A percentile compares a stretch with the other conserved stretches of the same genome.
phyloP scores from a whole-genome alignment of 352 stramenopile genomes.

The Pythium phragmitis region DNA sequence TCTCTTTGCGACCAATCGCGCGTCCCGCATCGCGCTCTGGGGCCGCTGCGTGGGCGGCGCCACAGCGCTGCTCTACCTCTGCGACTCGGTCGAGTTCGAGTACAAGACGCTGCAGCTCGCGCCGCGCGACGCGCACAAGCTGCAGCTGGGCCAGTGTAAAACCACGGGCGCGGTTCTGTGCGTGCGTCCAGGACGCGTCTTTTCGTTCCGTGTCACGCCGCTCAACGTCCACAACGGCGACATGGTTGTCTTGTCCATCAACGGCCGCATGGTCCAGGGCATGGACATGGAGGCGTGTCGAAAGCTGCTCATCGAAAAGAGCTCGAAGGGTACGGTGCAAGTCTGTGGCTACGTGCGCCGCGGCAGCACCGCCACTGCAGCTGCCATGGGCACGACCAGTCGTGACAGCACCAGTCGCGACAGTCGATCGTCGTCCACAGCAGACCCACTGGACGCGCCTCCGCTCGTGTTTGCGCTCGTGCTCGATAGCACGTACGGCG shows the following conservation, averaged over 20 bases:
- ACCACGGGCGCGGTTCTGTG: constrained; percentile 42
- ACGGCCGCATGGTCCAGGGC: constrained; percentile 41
- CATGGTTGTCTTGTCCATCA: constrained; percentile 68
- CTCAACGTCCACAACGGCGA: constrained; percentile 60
- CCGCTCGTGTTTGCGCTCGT: constrained; percentile 60
- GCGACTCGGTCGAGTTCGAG: constrained; percentile 33
- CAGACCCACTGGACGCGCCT: background rate
- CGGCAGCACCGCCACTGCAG: background rate
- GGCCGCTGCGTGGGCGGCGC: constrained; percentile 62
- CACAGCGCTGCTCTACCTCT: constrained; percentile 53
- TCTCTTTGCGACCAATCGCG: constrained; percentile 57
- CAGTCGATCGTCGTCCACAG: background rate
- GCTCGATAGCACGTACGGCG: constrained; percentile 64
- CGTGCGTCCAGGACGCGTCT: constrained; percentile 39
- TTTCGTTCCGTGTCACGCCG: constrained; percentile 57
- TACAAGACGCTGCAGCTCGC: constrained; percentile 57
- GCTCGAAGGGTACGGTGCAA: constrained; percentile 18
- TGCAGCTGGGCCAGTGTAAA: constrained; percentile 55
- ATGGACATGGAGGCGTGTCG: constrained; percentile 37
- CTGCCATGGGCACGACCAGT: background rate
- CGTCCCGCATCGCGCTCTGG: constrained; percentile 61
- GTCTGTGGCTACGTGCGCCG: constrained; percentile 31
- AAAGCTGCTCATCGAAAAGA: constrained; percentile 34
- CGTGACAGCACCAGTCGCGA: background rate
- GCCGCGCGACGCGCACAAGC: constrained; percentile 30